Conservation (phyloP, 805 yeast genomes). For the Yamadazyma olivae region DNA sequence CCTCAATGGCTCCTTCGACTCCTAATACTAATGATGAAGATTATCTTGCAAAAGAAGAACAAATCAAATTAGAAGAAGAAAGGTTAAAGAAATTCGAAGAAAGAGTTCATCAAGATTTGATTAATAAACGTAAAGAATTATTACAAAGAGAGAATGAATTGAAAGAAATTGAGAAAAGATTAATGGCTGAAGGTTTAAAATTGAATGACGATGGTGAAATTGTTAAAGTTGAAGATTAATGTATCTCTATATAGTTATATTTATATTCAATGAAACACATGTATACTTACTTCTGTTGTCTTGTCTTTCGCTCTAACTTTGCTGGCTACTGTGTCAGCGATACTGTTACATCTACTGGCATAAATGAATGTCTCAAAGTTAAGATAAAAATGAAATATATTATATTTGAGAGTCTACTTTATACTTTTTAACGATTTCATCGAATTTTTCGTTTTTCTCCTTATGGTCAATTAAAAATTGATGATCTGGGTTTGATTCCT, state of each 20-base stretch:
- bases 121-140: constrained; percentile 77
- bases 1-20: constrained; percentile 5
- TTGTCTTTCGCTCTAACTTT: no score
- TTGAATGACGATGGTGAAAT: constrained; percentile 36
- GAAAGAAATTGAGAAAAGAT: constrained; percentile 72
- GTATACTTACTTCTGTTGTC: no score
- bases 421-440: constrained; percentile 64
- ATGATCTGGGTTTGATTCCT: constrained; percentile 50
- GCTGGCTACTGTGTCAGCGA: no score
- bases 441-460: constrained; percentile 64
- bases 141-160: constrained; percentile 82
- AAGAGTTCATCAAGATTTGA: constrained; percentile 82
- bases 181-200: constrained; percentile 54
- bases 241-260: no score
- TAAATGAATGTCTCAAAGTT: no score
- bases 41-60: constrained; percentile 73
- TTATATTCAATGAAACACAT: no score
- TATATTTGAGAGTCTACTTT: no score
- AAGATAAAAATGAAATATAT: no score
- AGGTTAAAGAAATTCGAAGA: constrained; percentile 82
- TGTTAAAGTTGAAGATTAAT: constrained; percentile 23
- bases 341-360: no score
- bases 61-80: constrained; percentile 85
- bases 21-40: constrained; percentile 18
- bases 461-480: constrained; percentile 54